A percentile compares a stretch with the other conserved stretches of the same genome.
Conservation (phyloP, 2,329 filamentous ascomycete genomes). For the Fonsecaea pugnacius region DNA sequence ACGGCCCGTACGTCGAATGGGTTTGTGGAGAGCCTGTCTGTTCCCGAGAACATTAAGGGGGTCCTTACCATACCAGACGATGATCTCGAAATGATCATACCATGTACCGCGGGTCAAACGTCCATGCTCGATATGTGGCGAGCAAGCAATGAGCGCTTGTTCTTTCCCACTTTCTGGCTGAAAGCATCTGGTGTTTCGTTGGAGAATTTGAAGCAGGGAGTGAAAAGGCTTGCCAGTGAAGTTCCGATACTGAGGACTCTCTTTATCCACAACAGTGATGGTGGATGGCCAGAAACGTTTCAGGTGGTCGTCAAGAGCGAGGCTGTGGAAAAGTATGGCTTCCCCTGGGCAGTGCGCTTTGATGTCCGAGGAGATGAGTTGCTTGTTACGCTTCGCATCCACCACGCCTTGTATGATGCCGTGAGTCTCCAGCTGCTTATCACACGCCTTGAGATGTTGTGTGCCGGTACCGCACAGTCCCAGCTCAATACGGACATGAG, state of each 20-base stretch:
- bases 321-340: slow-evolving; percentile 27
- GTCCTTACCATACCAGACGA: slow-evolving; percentile 46
- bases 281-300: slow-evolving; percentile 33
- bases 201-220: slow-evolving; percentile 60
- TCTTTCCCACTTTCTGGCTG: slow-evolving; percentile 75
- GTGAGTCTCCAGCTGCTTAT: slow-evolving; percentile 73
- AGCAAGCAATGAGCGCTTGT: slow-evolving; percentile 66
- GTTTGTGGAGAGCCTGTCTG: not conserved
- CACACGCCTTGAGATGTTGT: slow-evolving; percentile 54
- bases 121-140: slow-evolving; percentile 83
- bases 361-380: not conserved
- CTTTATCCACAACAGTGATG: slow-evolving; percentile 53
- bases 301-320: slow-evolving; percentile 29
- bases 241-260: slow-evolving; percentile 71
- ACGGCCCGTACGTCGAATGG: not conserved
- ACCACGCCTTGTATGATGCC: slow-evolving; percentile 88
- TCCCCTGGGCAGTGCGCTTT: slow-evolving; percentile 27
- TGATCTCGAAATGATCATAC: slow-evolving; percentile 63
- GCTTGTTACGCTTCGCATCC: slow-evolving; percentile 64
- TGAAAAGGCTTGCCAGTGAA: slow-evolving; percentile 61
- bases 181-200: slow-evolving; percentile 50
- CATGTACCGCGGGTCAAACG: slow-evolving; percentile 74
- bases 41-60: slow-evolving; percentile 3
- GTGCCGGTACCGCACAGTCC: slow-evolving; percentile 38
- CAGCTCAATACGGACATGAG: slow-evolving; percentile 39